These are phyloP conservation scores for Ascochyta pisi DNA, from an alignment of 2,329 filamentous ascomycete species.

Conservation along the genomic window DNA sequence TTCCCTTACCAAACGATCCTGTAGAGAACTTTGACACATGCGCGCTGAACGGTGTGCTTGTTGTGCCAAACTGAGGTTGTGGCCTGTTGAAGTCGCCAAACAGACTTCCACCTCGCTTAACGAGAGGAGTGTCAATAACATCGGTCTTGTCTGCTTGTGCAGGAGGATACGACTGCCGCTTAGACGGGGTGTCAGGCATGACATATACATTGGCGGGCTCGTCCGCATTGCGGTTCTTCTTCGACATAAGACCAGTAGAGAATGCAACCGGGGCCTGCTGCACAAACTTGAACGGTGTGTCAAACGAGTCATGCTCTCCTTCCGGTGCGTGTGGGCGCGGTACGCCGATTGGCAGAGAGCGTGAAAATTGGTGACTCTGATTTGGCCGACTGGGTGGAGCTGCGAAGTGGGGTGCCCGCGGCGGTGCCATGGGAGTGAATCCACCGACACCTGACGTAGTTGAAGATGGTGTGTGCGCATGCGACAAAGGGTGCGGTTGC, in stretches of 20 bases:
- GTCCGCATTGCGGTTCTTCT: conserved; percentile 82
- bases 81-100: conserved; percentile 68
- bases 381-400: conserved; percentile 28
- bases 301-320: conserved; percentile 63
- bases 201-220: conserved; percentile 63
- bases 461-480: conserved; percentile 85
- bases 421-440: conserved; percentile 55
- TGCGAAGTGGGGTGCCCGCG: conserved; percentile 40
- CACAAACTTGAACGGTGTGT: conserved; percentile 80
- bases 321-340: conserved; percentile 58
- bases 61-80: conserved; percentile 75
- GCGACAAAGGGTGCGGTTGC: conserved; percentile 79
- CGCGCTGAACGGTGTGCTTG: conserved; percentile 81
- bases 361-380: conserved; percentile 64
- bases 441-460: conserved; percentile 79
- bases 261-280: conserved; percentile 79
- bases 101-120: conserved; percentile 56
- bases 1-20: conserved; percentile 70
- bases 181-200: conserved; percentile 96
- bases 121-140: conserved; percentile 53
- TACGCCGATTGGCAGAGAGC: conserved; percentile 75
- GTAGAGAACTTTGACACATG: conserved; percentile 67
- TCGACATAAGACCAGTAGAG: conserved; percentile 87
- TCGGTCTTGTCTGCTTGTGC: conserved; percentile 50
- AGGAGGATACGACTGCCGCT: conserved; percentile 79